phyloP scores from a whole-genome alignment of 192 early-diverging fungal genomes.

The Coemansia reversa region DNA sequence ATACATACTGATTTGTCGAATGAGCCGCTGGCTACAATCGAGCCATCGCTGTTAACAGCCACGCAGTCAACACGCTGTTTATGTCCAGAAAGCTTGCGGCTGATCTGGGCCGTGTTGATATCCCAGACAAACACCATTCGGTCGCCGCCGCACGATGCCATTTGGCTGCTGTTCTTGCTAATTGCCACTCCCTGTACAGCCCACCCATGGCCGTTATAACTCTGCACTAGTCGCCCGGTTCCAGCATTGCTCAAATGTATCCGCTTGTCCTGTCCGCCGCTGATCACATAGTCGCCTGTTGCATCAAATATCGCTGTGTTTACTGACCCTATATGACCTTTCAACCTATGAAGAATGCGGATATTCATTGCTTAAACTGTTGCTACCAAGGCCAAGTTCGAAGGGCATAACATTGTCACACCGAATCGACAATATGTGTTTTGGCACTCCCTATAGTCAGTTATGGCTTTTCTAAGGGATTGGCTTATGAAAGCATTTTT shows the following conservation, averaged over 20 bases:
- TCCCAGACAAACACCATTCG: conserved; percentile 87
- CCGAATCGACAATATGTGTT: too few relatives aligned
- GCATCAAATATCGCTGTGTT: conserved; percentile 66
- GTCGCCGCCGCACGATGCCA: conserved; percentile 84
- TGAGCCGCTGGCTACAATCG: conserved; percentile 78
- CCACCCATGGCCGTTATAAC: conserved; percentile 83
- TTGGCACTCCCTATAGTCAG: too few relatives aligned
- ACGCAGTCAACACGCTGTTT: conserved; percentile 82
- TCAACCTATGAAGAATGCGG: conserved; percentile 47
- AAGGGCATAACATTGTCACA: not conserved
- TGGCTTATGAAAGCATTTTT: too few relatives aligned
- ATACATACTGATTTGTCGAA: conserved; percentile 59
- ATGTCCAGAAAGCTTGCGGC: conserved; percentile 79
- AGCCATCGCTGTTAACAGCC: conserved; percentile 73
- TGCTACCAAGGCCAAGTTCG: not conserved
- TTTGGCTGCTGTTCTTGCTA: conserved; percentile 57
- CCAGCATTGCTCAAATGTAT: conserved; percentile 70
- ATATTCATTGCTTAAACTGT: conserved; percentile 7
- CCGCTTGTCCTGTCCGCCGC: conserved; percentile 74
- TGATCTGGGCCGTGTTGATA: conserved; percentile 66
- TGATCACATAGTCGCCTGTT: conserved; percentile 78
- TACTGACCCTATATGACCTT: conserved; percentile 68
- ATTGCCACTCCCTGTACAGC: conserved; percentile 61
- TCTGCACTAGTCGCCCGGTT: conserved; percentile 69
- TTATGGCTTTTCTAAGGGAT: too few relatives aligned